These are phyloP conservation scores for Yamadazyma trypodendri DNA, from an alignment of 1,139 yeast species.

Conservation along the genomic window DNA sequence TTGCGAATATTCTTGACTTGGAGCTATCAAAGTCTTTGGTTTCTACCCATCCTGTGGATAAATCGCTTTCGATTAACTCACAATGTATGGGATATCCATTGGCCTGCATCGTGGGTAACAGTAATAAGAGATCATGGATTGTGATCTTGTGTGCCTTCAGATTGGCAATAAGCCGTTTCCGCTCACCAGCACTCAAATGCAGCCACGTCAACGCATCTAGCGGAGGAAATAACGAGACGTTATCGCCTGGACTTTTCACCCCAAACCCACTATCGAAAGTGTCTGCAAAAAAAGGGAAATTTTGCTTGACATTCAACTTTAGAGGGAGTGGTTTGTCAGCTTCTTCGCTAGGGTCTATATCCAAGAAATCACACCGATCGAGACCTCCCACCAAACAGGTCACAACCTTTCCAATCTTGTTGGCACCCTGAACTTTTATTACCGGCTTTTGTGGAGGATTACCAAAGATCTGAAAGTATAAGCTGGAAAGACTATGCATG, in stretches of 20 bases:
- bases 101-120: constrained; percentile 41
- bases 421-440: constrained; percentile 37
- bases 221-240: constrained; percentile 54
- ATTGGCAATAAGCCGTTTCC: constrained; percentile 30
- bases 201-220: constrained; percentile 54
- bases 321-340: neutral
- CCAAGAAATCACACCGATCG: constrained; percentile 27
- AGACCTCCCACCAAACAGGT: constrained; percentile 70
- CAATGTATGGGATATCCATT: constrained; percentile 63
- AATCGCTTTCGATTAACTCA: constrained; percentile 6
- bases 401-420: constrained; percentile 49
- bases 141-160: constrained; percentile 43
- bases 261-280: constrained; percentile 43
- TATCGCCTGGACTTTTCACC: constrained; percentile 60
- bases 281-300: constrained; percentile 12
- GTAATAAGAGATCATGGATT: constrained; percentile 53
- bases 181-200: constrained; percentile 57
- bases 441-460: neutral
- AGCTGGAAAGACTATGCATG: constrained; percentile 49
- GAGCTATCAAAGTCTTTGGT: constrained; percentile 53
- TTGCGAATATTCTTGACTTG: constrained; percentile 65
- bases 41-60: constrained; percentile 51
- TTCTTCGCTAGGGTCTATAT: neutral
- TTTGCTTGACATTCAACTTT: constrained; percentile 4
- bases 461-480: constrained; percentile 47